Evolutionary conservation across 306 rosid species (phyloP).

Genomic region (Quercus berberidifolia): DNA sequence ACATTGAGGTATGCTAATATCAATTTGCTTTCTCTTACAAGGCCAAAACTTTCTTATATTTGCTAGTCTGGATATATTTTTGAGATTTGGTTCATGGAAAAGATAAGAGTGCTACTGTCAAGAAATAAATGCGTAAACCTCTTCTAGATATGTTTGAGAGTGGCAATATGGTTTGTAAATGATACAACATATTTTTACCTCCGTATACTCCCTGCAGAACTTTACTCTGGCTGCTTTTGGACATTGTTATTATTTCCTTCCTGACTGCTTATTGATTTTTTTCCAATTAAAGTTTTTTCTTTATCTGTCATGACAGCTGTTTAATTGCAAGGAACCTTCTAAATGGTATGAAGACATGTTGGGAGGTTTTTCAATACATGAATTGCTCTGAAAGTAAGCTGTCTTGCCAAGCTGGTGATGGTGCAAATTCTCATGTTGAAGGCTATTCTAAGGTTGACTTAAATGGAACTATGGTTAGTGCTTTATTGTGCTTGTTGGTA

Average conservation of each 20-base stretch:
- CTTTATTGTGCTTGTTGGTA: slow-evolving; percentile 13
- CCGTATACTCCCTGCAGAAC: slow-evolving; percentile 3
- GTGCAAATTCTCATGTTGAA: slow-evolving; percentile 70
- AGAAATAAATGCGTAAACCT: too few species aligned
- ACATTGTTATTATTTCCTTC: background rate
- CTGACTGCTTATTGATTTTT: slow-evolving; percentile 1
- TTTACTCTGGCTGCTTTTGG: slow-evolving; percentile 3
- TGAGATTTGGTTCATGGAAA: too few species aligned
- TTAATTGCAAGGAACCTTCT: slow-evolving; percentile 88
- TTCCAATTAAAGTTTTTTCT: slow-evolving; percentile 15
- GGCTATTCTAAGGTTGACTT: slow-evolving; percentile 84
- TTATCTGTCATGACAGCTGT: slow-evolving; percentile 59
- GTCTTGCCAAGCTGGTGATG: slow-evolving; percentile 77
- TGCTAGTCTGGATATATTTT: too few species aligned
- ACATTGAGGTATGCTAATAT: too few species aligned
- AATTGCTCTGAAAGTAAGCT: slow-evolving; percentile 75
- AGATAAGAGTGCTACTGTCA: too few species aligned
- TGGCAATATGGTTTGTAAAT: too few species aligned
- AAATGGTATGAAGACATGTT: slow-evolving; percentile 84
- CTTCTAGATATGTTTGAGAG: too few species aligned
- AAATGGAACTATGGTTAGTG: slow-evolving; percentile 23
- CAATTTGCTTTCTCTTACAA: too few species aligned
- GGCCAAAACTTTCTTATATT: too few species aligned
- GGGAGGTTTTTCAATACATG: slow-evolving; percentile 92
- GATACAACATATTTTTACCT: background rate